Evolutionary conservation across 2,329 filamentous ascomycete species (phyloP).

Genomic region (Diaporthe longicolla): DNA sequence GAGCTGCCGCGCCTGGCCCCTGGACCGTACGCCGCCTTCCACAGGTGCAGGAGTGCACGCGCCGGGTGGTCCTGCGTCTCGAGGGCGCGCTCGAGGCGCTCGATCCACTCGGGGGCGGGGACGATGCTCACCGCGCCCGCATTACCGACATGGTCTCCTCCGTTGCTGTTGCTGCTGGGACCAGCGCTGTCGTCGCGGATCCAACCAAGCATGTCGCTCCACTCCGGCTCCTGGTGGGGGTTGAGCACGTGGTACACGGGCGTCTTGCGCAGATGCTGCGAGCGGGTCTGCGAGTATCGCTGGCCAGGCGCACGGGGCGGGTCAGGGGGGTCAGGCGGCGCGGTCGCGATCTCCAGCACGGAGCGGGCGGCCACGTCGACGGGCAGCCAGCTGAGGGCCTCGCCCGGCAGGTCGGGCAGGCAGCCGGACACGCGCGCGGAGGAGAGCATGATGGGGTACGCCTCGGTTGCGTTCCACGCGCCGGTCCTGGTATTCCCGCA

Average conservation of each 20-base stretch:
- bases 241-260: slow-evolving; percentile 65
- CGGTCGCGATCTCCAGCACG: slow-evolving; percentile 55
- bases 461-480: slow-evolving; percentile 63
- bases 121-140: slow-evolving; percentile 49
- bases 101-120: slow-evolving; percentile 56
- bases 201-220: slow-evolving; percentile 63
- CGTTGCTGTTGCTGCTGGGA: not conserved
- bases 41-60: slow-evolving; percentile 61
- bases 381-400: slow-evolving; percentile 60
- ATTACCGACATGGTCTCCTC: no score
- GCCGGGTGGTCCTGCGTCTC: slow-evolving; percentile 55
- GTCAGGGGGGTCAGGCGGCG: not conserved
- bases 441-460: slow-evolving; percentile 63
- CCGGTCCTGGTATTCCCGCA: slow-evolving; percentile 55
- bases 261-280: slow-evolving; percentile 39
- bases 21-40: slow-evolving; percentile 59
- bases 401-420: slow-evolving; percentile 56
- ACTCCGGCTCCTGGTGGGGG: slow-evolving; percentile 57
- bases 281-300: slow-evolving; percentile 46
- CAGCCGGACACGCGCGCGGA: slow-evolving; percentile 54
- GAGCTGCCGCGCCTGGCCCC: not conserved
- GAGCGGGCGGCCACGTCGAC: slow-evolving; percentile 60
- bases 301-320: slow-evolving; percentile 6
- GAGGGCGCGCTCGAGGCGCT: slow-evolving; percentile 53
- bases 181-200: slow-evolving; percentile 43